phyloP scores from a whole-genome alignment of 176 grass and related monocot genomes.

The Zea luxurians region DNA sequence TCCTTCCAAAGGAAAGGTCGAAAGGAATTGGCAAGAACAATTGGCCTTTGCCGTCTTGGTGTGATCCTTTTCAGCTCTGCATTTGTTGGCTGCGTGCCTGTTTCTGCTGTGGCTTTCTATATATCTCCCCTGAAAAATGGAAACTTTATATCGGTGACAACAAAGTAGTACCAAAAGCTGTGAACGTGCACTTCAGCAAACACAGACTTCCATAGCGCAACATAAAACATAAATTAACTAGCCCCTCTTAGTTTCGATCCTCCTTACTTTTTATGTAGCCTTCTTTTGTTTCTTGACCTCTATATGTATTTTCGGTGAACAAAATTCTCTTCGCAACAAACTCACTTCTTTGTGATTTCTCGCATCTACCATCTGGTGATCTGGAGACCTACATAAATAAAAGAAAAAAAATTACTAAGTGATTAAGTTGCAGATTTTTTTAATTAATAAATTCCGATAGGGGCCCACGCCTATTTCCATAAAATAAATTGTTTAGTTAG shows the following conservation, averaged over 20 bases:
- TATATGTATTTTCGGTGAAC: no score
- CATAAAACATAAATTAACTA: not conserved
- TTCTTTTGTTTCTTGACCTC: no score
- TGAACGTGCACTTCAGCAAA: no score
- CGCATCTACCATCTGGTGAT: no score
- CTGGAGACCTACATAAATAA: no score
- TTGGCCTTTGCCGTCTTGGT: not conserved
- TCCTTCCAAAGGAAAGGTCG: not conserved
- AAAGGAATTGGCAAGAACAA: not conserved
- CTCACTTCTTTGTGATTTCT: no score
- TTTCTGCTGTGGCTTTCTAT: not conserved
- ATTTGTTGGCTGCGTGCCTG: constrained; percentile 5
- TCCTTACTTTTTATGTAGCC: no score
- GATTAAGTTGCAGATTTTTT: no score
- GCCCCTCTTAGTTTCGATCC: not conserved
- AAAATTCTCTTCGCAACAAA: no score
- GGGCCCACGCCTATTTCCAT: not conserved
- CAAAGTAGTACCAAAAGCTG: not conserved
- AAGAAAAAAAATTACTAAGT: no score
- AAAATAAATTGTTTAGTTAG: not conserved
- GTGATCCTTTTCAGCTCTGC: constrained; percentile 6
- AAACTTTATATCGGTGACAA: not conserved
- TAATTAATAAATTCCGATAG: no score
- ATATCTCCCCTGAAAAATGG: not conserved
- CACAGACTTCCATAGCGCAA: not conserved